Conservation (phyloP, 805 yeast genomes). For the Candida parachauliodes region DNA sequence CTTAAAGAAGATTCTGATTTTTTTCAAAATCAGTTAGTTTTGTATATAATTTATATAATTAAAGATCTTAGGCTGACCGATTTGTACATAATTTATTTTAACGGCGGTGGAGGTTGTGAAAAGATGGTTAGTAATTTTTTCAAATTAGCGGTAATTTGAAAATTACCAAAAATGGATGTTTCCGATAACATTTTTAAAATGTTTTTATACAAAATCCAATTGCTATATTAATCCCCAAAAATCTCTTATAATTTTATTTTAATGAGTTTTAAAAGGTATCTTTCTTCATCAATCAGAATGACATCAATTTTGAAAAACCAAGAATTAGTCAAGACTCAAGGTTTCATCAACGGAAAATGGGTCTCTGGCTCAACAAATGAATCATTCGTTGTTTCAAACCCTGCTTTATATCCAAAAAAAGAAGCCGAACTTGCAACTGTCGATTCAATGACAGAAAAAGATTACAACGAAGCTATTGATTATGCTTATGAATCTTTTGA, state of each 20-base stretch:
- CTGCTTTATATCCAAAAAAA: slow-evolving; percentile 48
- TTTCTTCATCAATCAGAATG: slow-evolving; percentile 4
- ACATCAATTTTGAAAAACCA: slow-evolving; percentile 31
- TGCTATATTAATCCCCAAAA: not conserved
- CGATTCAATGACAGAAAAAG: slow-evolving; percentile 49
- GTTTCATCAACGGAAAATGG: slow-evolving; percentile 77
- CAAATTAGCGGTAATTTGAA: not conserved
- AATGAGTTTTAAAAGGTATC: slow-evolving; percentile 3
- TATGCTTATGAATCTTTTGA: slow-evolving; percentile 53
- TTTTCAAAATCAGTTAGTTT: no score
- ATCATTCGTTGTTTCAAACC: slow-evolving; percentile 67
- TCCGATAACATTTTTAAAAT: not conserved
- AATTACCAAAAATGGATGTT: not conserved
- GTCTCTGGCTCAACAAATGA: slow-evolving; percentile 37
- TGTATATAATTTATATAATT: no score
- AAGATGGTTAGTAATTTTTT: no score
- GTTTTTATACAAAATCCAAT: not conserved
- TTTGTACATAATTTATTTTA: no score
- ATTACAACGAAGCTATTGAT: slow-evolving; percentile 50
- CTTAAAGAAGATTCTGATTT: no score
- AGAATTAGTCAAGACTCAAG: slow-evolving; percentile 55
- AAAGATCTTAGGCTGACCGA: no score
- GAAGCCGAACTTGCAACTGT: slow-evolving; percentile 48
- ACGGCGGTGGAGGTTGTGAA: no score
- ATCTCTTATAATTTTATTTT: not conserved